These are phyloP conservation scores for Tolypocladium sp. DNA, from an alignment of 2,329 filamentous ascomycete genomes.

Conservation along the genomic window DNA sequence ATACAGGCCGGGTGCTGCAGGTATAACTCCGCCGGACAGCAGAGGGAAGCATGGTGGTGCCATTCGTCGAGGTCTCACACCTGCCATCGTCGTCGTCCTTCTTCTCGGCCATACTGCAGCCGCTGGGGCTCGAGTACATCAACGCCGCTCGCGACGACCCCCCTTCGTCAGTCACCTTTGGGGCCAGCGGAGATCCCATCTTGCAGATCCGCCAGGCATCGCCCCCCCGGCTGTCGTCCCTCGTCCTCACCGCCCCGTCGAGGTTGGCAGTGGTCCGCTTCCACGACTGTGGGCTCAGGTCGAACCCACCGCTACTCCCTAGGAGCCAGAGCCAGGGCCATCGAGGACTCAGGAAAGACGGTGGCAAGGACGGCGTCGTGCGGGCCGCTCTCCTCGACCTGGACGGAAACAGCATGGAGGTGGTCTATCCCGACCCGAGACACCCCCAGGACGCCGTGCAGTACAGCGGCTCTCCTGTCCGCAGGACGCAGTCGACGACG, in stretches of 20 bases:
- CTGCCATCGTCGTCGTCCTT: constrained; percentile 75
- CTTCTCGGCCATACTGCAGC: constrained; percentile 70
- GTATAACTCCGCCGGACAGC: background rate
- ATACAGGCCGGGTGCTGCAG: background rate
- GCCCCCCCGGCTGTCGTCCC: constrained; percentile 31
- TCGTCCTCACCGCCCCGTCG: constrained; percentile 61
- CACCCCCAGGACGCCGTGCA: constrained; percentile 18
- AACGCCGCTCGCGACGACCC: background rate
- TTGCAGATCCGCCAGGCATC: constrained; percentile 36
- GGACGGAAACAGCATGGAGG: constrained; percentile 78
- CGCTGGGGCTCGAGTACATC: constrained; percentile 62
- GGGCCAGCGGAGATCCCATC: constrained; percentile 22
- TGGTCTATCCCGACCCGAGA: constrained; percentile 42
- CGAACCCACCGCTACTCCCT: constrained; percentile 41
- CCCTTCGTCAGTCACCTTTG: constrained; percentile 33
- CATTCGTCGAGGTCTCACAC: constrained; percentile 59
- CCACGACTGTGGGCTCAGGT: constrained; percentile 58
- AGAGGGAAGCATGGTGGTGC: constrained; percentile 26
- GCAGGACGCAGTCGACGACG: constrained; percentile 25
- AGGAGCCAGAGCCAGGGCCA: background rate
- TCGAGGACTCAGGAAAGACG: background rate
- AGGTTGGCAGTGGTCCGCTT: constrained; percentile 61
- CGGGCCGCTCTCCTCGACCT: constrained; percentile 60
- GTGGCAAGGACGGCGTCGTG: constrained; percentile 6
- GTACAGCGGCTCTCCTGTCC: constrained; percentile 23